Conservation (phyloP, 1,139 yeast species). For the Geotrichum bryndzae region DNA sequence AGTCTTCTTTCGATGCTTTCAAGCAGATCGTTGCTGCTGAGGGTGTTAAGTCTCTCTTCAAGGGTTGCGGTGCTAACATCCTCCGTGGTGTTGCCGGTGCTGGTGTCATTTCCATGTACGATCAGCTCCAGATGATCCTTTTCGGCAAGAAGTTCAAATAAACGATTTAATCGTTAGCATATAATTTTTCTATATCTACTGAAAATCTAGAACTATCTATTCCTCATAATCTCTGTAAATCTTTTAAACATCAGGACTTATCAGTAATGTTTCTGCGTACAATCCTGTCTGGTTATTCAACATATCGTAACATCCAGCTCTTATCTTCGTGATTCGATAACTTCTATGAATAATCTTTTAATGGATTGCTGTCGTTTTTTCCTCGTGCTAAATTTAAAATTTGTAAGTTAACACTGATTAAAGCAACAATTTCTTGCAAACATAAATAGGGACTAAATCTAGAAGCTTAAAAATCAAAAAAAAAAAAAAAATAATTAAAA, state of each 20-base stretch:
- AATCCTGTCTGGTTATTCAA: too few species aligned
- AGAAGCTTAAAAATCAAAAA: not conserved
- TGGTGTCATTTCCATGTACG: conserved; percentile 77
- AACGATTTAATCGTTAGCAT: conserved; percentile 19
- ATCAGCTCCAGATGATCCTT: conserved; percentile 65
- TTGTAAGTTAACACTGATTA: not conserved
- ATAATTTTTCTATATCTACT: not conserved
- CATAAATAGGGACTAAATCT: not conserved
- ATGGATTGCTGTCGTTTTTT: conserved; percentile 39
- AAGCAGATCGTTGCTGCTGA: conserved; percentile 63
- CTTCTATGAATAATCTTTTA: not conserved
- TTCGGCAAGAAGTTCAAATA: conserved; percentile 68
- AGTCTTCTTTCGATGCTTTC: conserved; percentile 71
- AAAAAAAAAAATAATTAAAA: too few species aligned
- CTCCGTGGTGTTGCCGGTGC: conserved; percentile 87
- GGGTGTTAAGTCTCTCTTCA: conserved; percentile 67
- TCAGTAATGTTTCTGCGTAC: not conserved
- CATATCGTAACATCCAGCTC: not conserved
- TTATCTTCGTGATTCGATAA: too few species aligned
- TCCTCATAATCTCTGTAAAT: not conserved
- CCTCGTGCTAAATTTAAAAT: too few species aligned
- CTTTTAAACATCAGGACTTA: not conserved
- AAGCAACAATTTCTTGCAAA: not conserved
- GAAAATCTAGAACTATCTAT: not conserved
- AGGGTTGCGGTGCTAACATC: conserved; percentile 85